These are phyloP conservation scores for Oxyria digyna DNA, from an alignment of 148 eudicot species.

Conservation along the genomic window DNA sequence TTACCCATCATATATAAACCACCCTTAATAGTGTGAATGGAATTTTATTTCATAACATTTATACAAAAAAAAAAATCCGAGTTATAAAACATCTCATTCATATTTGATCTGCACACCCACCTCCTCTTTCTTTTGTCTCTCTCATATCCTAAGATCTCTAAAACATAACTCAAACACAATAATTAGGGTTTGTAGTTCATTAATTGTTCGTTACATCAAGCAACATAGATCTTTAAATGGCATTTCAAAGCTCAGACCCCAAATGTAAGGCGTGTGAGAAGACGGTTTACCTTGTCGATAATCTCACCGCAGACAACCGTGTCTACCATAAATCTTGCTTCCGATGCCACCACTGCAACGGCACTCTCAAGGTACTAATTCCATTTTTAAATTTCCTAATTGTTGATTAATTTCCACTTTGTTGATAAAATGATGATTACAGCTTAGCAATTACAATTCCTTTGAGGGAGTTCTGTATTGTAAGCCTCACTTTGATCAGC, in stretches of 20 bases:
- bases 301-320: constrained; percentile 84
- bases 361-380: constrained; percentile 77
- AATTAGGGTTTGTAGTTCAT: no score
- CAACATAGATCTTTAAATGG: constrained; percentile 24
- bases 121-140: no score
- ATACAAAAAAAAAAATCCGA: no score
- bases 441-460: constrained; percentile 93
- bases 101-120: no score
- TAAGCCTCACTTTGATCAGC: constrained; percentile 94
- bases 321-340: constrained; percentile 85
- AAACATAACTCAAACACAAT: no score
- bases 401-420: no score
- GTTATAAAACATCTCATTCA: no score
- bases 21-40: no score
- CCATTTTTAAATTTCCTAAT: neutral
- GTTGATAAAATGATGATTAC: constrained; percentile 19
- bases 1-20: no score
- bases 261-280: constrained; percentile 93
- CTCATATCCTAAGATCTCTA: no score
- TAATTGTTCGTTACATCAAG: no score
- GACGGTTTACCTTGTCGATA: constrained; percentile 90
- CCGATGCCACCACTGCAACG: constrained; percentile 95
- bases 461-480: constrained; percentile 93
- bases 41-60: no score
- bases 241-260: constrained; percentile 75